Base-by-base conservation (phyloP, 345 rosid species). In the Capsella bursapastoris region DNA sequence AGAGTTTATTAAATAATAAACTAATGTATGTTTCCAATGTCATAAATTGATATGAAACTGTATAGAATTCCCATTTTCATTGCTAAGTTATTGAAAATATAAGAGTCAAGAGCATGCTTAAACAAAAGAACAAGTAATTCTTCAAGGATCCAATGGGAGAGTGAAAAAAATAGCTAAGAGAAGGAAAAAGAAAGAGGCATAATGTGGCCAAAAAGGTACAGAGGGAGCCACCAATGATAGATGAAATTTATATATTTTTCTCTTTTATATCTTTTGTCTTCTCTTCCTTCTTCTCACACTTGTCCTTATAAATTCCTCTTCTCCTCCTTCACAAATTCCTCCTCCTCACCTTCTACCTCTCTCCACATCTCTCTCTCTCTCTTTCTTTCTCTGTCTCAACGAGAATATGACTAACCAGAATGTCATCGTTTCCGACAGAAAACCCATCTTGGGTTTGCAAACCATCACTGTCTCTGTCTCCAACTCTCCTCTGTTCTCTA, bases 341-440 rank as follows among this genome's bases (percentile, higher is more conserved):
- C 83, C 82, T 74, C 79, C 75, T 50, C 73, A 61, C 16, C 64
- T 14, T 49, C 57, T 31, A 34, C 59, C 53, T 25, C 66, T 51
- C 16, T 5, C 9, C 9, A 13, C 32, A 71, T 45, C 73, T 43
- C 8, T 63, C 55, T 56, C 22, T 32, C 7, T 51, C 6, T 22
- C 13, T 37, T 7, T 50, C 16, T n/a, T 50, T 45, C 48, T 27
- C 22, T 57, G 18, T 67, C 44, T 64, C 48, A 48, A 27, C 70
- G 27, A 47, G 31, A 77, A 57, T 55, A 89, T 89, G 97, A 89
- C 88, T 7, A 85, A 89, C 87, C 90, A 88, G 37, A 92, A 85
- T 85, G 88, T 84, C 75, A 73, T 86, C 62, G 73, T 86, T 47
- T 74, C 96, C 14, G 95, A 85, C 64, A 43, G 81, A 22, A 79